Base-by-base conservation (phyloP, 306 rosid genomes). In the Trichosanthes cucumerina region DNA sequence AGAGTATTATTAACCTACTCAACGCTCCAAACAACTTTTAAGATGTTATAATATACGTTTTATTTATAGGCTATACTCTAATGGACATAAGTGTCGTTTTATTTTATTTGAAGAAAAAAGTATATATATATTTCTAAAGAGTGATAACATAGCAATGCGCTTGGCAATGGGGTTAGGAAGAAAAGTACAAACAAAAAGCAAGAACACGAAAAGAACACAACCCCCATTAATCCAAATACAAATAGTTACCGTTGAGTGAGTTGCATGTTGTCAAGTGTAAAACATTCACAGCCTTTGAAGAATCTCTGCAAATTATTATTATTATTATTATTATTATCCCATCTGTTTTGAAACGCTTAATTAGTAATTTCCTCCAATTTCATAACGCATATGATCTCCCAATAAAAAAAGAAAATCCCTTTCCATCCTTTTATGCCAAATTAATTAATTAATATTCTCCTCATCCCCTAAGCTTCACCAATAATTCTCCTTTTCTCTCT, bases 201-300 rank as follows among this genome's bases (percentile, higher is more conserved):
- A 64, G 57, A 70, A 71, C 41, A 71, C 41, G 58, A 6, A 44
- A 71, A 46, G 58, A 71, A 14, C 14, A 18, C 77, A 15, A 14
- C 1, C 21, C 14, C 0, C 34, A 34, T 38, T n/a, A n/a, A n/a
- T n/a, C n/a, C n/a, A n/a, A n/a, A n/a, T n/a, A 6, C 57, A 47
- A 71, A 71, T 6, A 28, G 4, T 46, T 68, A 68, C 33, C 75
- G 52, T 68, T 68, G 75, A 68, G 52, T 68, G 18, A 68, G 1
- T n/a, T 26, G 77, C 77, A 71, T 71, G 77, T 33, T 50, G 77
- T 71, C 58, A 71, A 71, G 77, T 71, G 77, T 71, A 14, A 46
- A 3, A 0, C 77, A 71, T 71, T 71, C 77, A 71, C 58, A 64
- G 71, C 21, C 4, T 15, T n/a, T 8, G 14, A 68, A 4, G 1